Percentiles rank a stretch among this genome's conserved stretches.
These are phyloP conservation scores for Pezicula rhizophila DNA, from an alignment of 2,329 filamentous ascomycete species.

Conservation along the genomic window DNA sequence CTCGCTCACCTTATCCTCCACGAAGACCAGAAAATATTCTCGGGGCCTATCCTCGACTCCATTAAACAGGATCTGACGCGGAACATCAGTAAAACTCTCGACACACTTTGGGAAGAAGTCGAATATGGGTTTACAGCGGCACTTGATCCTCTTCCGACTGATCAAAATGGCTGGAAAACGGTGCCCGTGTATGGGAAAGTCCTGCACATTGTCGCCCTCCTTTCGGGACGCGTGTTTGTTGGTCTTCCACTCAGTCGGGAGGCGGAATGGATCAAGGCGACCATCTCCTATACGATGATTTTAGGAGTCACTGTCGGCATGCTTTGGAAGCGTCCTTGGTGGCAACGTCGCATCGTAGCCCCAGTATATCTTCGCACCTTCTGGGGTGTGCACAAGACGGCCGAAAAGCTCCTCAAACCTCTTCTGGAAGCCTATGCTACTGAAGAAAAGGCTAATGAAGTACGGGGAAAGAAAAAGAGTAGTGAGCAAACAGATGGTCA, in stretches of 20 bases:
- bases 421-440: not conserved
- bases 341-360: not conserved
- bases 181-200: slow-evolving; percentile 23
- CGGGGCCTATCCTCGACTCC: not conserved
- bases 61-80: slow-evolving; percentile 10
- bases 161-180: slow-evolving; percentile 24
- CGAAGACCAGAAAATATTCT: not conserved
- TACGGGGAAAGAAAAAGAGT: not conserved
- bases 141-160: not conserved
- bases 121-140: not conserved
- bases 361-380: not conserved
- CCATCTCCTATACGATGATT: slow-evolving; percentile 4
- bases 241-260: slow-evolving; percentile 3
- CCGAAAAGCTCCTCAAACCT: not conserved
- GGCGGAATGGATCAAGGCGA: slow-evolving; percentile 4
- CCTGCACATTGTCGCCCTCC: slow-evolving; percentile 29
- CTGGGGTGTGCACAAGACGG: not conserved
- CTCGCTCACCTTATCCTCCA: not conserved
- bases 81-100: slow-evolving; percentile 5
- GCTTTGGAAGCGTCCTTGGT: not conserved
- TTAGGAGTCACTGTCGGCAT: not conserved
- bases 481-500: not conserved
- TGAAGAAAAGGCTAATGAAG: not conserved
- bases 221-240: slow-evolving; percentile 23
- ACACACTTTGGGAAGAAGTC: slow-evolving; percentile 8